A percentile compares a stretch with the other conserved stretches of the same genome.
These are phyloP conservation scores for Helichrysum umbraculigerum DNA, from an alignment of 129 eudicot species.

Conservation along the genomic window DNA sequence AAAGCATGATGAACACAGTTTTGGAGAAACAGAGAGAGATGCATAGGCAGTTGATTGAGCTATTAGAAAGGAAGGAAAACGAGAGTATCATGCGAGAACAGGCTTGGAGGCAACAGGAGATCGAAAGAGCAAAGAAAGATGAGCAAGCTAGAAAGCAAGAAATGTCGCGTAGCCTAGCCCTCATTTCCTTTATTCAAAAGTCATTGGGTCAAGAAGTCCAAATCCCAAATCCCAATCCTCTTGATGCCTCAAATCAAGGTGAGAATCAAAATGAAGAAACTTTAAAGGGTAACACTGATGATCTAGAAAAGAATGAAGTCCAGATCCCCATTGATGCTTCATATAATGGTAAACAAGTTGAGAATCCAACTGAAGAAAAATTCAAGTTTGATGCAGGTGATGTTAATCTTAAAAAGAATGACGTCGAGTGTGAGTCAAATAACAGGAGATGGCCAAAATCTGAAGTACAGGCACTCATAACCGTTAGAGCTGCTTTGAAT, in stretches of 20 bases:
- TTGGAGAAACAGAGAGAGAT: slow-evolving; percentile 56
- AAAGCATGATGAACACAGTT: slow-evolving; percentile 39
- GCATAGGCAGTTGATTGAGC: slow-evolving; percentile 52
- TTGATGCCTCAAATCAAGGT: neutral
- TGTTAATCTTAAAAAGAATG: too few relatives aligned
- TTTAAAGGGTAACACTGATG: too few relatives aligned
- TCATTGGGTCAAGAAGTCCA: slow-evolving; percentile 40
- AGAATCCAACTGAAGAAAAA: slow-evolving; percentile 1
- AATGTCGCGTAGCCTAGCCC: slow-evolving; percentile 52
- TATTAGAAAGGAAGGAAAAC: slow-evolving; percentile 47
- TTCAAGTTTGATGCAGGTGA: slow-evolving; percentile 12
- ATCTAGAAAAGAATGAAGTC: neutral
- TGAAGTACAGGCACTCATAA: slow-evolving; percentile 62
- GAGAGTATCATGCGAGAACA: slow-evolving; percentile 56
- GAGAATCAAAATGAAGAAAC: slow-evolving; percentile 11
- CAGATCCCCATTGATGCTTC: slow-evolving; percentile 12
- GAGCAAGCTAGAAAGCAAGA: slow-evolving; percentile 49
- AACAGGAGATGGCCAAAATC: slow-evolving; percentile 59
- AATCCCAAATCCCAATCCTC: slow-evolving; percentile 33
- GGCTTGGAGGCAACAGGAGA: slow-evolving; percentile 61
- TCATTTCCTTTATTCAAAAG: slow-evolving; percentile 49
- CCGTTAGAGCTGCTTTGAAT: slow-evolving; percentile 44
- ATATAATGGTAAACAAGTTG: slow-evolving; percentile 15
- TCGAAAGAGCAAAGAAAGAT: slow-evolving; percentile 39
- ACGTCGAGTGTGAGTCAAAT: slow-evolving; percentile 26